Evolutionary conservation across 208 protist genomes (phyloP).

Genomic region (Leishmania lainsoni): DNA sequence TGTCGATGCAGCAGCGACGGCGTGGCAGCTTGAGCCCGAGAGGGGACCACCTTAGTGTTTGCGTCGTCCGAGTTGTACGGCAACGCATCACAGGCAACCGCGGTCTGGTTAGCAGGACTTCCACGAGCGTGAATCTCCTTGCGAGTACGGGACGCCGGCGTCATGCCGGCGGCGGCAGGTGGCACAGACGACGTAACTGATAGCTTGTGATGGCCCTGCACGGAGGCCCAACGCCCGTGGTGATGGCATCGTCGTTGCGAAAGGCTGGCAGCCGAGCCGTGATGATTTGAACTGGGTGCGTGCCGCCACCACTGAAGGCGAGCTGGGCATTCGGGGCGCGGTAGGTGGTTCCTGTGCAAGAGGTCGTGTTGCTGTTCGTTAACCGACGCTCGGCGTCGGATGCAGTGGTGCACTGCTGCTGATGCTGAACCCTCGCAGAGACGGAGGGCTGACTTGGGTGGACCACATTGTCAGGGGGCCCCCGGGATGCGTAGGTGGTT

Average conservation of each 20-base stretch:
- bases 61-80: neutral
- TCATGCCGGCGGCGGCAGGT: neutral
- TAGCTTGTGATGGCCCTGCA: neutral
- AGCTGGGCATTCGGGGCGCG: conserved; percentile 23
- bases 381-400: neutral
- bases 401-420: neutral
- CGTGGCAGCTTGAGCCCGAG: neutral
- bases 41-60: conserved; percentile 1
- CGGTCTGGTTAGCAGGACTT: neutral
- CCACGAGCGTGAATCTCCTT: neutral
- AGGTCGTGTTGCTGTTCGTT: neutral
- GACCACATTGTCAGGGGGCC: neutral
- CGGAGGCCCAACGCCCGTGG: neutral
- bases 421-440: conserved; percentile 1
- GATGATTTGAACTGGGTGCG: conserved; percentile 29
- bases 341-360: conserved; percentile 8
- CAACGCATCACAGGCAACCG: neutral
- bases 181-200: neutral
- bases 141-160: neutral
- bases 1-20: conserved; percentile 20
- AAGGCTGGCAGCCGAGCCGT: conserved; percentile 25
- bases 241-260: conserved; percentile 32
- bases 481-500: neutral
- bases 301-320: conserved; percentile 29
- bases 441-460: neutral